Evolutionary conservation across 2,329 filamentous ascomycete species (phyloP).

Genomic region (Colletotrichum liaoningense): DNA sequence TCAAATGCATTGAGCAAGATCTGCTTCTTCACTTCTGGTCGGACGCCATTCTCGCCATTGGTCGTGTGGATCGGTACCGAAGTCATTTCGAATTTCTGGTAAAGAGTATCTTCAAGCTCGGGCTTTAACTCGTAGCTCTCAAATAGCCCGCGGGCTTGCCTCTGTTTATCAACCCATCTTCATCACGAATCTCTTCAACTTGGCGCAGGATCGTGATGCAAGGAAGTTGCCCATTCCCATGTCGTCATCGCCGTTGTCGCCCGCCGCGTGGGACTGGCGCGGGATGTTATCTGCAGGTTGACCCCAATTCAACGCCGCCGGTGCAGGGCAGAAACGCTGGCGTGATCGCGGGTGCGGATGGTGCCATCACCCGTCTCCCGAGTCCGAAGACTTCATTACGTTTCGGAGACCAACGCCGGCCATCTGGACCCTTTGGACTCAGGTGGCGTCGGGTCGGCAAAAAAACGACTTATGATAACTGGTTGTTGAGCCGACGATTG

Average conservation of each 20-base stretch:
- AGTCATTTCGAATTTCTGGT: slow-evolving; percentile 1
- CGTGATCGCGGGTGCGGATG: slow-evolving; percentile 31
- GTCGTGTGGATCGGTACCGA: slow-evolving; percentile 18
- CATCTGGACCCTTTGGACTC: slow-evolving; percentile 1
- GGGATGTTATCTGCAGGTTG: slow-evolving; percentile 21
- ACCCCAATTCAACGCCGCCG: slow-evolving; percentile 14
- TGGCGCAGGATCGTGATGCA: not conserved
- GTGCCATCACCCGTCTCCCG: slow-evolving; percentile 15
- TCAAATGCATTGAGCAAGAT: slow-evolving; percentile 73
- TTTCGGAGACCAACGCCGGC: not conserved
- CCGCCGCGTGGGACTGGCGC: slow-evolving; percentile 26
- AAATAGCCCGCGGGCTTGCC: not conserved
- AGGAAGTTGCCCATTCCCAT: not conserved
- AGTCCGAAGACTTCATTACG: not conserved
- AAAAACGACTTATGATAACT: not conserved
- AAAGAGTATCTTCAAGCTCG: not conserved
- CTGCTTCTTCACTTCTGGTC: slow-evolving; percentile 25
- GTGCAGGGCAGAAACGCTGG: slow-evolving; percentile 27
- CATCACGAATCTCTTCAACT: not conserved
- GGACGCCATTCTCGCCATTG: slow-evolving; percentile 4
- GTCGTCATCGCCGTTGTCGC: slow-evolving; percentile 32
- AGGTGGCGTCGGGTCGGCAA: not conserved
- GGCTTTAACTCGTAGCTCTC: too few relatives aligned
- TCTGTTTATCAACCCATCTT: not conserved
- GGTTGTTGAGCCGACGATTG: not conserved